These are phyloP conservation scores for Cyclostephanos tholiformis DNA, from an alignment of 108 stramenopile species.

Conservation along the genomic window DNA sequence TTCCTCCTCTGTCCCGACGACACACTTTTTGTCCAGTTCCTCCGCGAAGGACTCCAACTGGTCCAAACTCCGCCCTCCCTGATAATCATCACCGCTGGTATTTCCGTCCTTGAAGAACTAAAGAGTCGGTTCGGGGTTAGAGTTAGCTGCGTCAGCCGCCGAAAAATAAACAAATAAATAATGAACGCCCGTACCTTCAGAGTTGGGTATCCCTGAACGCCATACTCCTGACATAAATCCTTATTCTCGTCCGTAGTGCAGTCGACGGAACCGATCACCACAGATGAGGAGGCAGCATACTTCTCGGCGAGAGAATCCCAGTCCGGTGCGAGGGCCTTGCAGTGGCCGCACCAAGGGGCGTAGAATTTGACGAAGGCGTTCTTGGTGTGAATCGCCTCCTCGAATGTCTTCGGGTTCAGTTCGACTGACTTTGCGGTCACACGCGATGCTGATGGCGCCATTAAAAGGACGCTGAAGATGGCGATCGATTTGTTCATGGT, in stretches of 20 bases:
- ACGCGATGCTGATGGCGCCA: slow-evolving; percentile 11
- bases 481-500: slow-evolving; percentile 8
- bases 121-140: neutral
- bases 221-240: slow-evolving; percentile 59
- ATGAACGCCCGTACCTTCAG: slow-evolving; percentile 15
- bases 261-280: slow-evolving; percentile 71
- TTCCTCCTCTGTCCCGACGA: slow-evolving; percentile 48
- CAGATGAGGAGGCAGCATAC: slow-evolving; percentile 70
- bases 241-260: slow-evolving; percentile 58
- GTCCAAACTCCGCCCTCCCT: slow-evolving; percentile 67
- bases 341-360: slow-evolving; percentile 68
- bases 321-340: slow-evolving; percentile 68
- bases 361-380: slow-evolving; percentile 50
- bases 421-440: slow-evolving; percentile 37
- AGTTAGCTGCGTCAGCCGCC: neutral
- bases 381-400: slow-evolving; percentile 32
- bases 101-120: slow-evolving; percentile 72
- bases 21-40: slow-evolving; percentile 64
- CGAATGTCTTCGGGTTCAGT: slow-evolving; percentile 38
- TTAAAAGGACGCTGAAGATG: slow-evolving; percentile 1
- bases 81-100: slow-evolving; percentile 55
- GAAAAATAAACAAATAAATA: neutral
- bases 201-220: slow-evolving; percentile 55
- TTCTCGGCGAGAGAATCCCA: slow-evolving; percentile 75
- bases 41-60: slow-evolving; percentile 58